Conservation (phyloP, 1,284 basidiomycete genomes). For the Cryptococcus hybrid region DNA sequence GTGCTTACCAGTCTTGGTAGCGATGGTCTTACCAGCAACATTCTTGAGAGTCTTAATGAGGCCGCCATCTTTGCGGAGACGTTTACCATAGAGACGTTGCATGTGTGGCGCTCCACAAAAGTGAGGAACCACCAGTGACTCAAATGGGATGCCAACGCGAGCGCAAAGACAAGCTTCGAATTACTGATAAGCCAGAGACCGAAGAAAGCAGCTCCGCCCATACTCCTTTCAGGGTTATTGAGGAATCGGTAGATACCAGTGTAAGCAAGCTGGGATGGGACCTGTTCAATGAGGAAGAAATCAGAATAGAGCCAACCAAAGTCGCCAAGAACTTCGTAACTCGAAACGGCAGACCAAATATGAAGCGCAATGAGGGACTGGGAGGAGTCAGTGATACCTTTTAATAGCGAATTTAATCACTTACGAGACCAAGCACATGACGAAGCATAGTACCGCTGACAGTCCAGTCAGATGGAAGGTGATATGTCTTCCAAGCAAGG, state of each 20-base stretch:
- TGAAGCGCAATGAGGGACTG: slow-evolving; percentile 76
- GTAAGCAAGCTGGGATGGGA: slow-evolving; percentile 86
- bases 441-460: slow-evolving; percentile 85
- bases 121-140: slow-evolving; percentile 90
- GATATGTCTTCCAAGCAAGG: slow-evolving; percentile 84
- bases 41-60: slow-evolving; percentile 94
- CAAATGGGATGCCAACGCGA: slow-evolving; percentile 82
- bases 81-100: slow-evolving; percentile 90
- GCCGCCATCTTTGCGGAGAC: slow-evolving; percentile 89
- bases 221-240: slow-evolving; percentile 89
- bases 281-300: slow-evolving; percentile 90
- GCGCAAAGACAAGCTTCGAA: slow-evolving; percentile 75
- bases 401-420: too few relatives aligned
- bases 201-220: slow-evolving; percentile 94
- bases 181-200: slow-evolving; percentile 88
- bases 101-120: slow-evolving; percentile 90
- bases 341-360: slow-evolving; percentile 85
- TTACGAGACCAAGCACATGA: slow-evolving; percentile 72
- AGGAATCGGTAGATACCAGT: slow-evolving; percentile 96
- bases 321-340: slow-evolving; percentile 86
- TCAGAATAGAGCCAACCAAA: slow-evolving; percentile 99
- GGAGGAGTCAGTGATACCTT: too few relatives aligned
- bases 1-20: slow-evolving; percentile 58
- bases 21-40: slow-evolving; percentile 72
- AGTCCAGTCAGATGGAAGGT: slow-evolving; percentile 75